A percentile compares a stretch with the other conserved stretches of the same genome.
These are phyloP conservation scores for Triglochin maritima DNA, from an alignment of 106 monocot genomes.

Conservation along the genomic window DNA sequence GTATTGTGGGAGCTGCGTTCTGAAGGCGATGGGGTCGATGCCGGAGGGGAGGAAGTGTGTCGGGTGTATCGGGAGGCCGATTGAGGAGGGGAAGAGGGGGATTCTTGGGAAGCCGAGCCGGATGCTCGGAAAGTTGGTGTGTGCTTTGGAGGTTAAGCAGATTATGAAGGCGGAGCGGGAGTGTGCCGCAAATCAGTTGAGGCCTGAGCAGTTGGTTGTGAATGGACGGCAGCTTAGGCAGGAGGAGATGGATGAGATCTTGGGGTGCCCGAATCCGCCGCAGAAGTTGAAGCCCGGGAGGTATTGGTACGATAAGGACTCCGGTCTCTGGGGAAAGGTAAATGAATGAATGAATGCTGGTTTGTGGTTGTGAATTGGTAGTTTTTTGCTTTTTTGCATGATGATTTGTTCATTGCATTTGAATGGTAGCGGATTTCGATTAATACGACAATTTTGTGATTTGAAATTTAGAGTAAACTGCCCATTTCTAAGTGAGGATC, in stretches of 20 bases:
- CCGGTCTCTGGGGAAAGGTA: slow-evolving; percentile 29
- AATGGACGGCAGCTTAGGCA: slow-evolving; percentile 19
- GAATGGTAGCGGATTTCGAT: not conserved
- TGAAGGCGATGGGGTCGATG: slow-evolving; percentile 31
- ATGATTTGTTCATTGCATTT: not conserved
- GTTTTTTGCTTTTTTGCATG: not conserved
- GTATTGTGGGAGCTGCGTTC: slow-evolving; percentile 19
- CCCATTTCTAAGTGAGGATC: not conserved
- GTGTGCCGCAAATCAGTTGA: slow-evolving; percentile 18
- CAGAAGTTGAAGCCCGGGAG: slow-evolving; percentile 20
- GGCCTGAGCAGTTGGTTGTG: slow-evolving; percentile 17
- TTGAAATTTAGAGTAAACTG: not conserved
- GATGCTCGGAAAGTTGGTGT: slow-evolving; percentile 8
- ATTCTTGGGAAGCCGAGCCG: slow-evolving; percentile 13
- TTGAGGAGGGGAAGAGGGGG: slow-evolving; percentile 15
- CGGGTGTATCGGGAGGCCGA: slow-evolving; percentile 16
- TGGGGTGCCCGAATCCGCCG: slow-evolving; percentile 20
- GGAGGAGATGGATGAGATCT: slow-evolving; percentile 25
- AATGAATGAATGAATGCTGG: not conserved
- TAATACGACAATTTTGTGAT: too few relatives aligned
- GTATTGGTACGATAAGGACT: slow-evolving; percentile 32
- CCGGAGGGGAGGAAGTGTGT: slow-evolving; percentile 28
- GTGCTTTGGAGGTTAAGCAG: slow-evolving; percentile 16
- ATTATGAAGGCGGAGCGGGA: slow-evolving; percentile 25
- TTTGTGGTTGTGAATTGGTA: not conserved